A percentile compares a stretch with the other conserved stretches of the same genome.
Evolutionary conservation across 1,139 yeast genomes (phyloP).

Genomic region (Yamadazyma epiphylla): DNA sequence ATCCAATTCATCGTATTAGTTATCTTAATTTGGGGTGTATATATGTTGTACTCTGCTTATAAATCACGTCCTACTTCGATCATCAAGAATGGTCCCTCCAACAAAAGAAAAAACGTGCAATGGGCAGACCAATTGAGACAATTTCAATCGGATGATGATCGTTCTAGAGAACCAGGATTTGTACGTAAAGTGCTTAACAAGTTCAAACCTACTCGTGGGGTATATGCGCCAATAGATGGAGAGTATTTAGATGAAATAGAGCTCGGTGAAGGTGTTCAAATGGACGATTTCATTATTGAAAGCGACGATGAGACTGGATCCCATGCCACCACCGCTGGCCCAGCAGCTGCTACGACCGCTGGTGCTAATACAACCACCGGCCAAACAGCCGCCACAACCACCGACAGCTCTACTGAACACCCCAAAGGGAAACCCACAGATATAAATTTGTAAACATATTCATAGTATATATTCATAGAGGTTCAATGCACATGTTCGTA

Average conservation of each 20-base stretch:
- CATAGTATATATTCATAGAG: no score
- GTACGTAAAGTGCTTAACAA: constrained; percentile 38
- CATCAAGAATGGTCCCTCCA: constrained; percentile 32
- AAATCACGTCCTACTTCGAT: constrained; percentile 42
- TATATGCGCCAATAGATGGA: constrained; percentile 24
- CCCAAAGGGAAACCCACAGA: no score
- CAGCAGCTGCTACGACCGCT: no score
- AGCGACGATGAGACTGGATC: constrained; percentile 52
- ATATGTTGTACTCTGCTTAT: constrained; percentile 34
- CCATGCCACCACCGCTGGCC: no score
- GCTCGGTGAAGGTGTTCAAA: constrained; percentile 11
- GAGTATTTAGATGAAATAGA: constrained; percentile 13
- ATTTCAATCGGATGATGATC: constrained; percentile 30
- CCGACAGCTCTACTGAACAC: no score
- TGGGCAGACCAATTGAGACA: constrained; percentile 52
- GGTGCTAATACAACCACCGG: no score
- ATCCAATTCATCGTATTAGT: constrained; percentile 41
- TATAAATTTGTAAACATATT: no score
- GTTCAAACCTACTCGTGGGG: constrained; percentile 21
- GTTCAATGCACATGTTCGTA: no score
- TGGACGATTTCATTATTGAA: constrained; percentile 32
- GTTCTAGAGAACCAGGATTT: constrained; percentile 21
- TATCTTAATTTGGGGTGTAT: constrained; percentile 42
- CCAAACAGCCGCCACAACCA: no score
- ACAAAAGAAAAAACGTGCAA: constrained; percentile 46